These are phyloP conservation scores for Colletotrichum sp. DNA, from an alignment of 2,329 filamentous ascomycete genomes.

Conservation along the genomic window DNA sequence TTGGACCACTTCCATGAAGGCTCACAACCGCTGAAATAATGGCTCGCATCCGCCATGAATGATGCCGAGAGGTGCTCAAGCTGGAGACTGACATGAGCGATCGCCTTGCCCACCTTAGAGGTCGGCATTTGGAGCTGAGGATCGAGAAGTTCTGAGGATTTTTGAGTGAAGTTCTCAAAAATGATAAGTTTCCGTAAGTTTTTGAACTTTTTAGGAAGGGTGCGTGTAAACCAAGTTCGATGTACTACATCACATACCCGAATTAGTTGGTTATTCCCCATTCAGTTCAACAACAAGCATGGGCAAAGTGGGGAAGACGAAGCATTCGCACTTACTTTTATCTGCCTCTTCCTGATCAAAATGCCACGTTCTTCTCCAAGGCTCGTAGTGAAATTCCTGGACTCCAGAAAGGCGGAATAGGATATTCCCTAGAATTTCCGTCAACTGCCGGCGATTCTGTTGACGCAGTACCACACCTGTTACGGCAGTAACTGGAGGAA, in stretches of 20 bases:
- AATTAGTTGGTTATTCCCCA: not conserved
- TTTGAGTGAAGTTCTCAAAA: not conserved
- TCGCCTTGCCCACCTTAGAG: no score
- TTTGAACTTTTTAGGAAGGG: no score
- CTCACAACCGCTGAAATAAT: not conserved
- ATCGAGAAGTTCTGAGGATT: not conserved
- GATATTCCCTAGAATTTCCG: not conserved
- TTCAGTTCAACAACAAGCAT: not conserved
- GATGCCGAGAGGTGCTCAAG: not conserved
- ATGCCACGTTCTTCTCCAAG: accelerated
- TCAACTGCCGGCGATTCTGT: not conserved
- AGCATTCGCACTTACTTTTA: not conserved
- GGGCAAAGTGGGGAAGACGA: not conserved
- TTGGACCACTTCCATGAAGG: not conserved
- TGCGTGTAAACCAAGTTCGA: no score
- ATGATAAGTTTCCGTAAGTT: no score
- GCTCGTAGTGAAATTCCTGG: not conserved
- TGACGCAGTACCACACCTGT: not conserved
- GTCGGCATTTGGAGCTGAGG: not conserved
- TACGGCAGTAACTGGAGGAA: not conserved
- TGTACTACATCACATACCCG: no score
- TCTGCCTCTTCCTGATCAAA: not conserved
- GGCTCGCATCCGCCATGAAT: not conserved
- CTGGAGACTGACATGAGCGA: no score
- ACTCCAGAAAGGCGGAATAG: not conserved